Evolutionary conservation across 169 alveolate species (phyloP).

Genomic region (Eimeria acervulina): DNA sequence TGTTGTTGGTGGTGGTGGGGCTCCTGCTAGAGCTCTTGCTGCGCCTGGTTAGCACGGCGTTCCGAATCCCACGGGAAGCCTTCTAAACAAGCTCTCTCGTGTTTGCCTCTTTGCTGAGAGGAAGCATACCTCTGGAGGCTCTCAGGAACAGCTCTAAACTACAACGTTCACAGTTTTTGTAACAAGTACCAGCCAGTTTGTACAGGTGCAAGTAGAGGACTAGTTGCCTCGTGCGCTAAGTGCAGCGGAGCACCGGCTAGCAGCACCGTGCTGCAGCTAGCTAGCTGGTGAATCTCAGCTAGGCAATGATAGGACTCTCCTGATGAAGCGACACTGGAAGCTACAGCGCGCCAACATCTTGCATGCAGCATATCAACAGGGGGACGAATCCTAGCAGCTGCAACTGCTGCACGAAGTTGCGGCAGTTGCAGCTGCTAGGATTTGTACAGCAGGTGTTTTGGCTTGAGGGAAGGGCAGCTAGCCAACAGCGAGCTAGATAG

Average conservation of each 20-base stretch:
- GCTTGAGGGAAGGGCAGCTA: too few relatives aligned
- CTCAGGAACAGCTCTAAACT: not conserved
- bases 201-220: not conserved
- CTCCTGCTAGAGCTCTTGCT: too few relatives aligned
- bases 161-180: not conserved
- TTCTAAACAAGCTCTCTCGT: not conserved
- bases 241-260: not conserved
- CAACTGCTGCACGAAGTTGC: not conserved
- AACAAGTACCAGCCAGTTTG: not conserved
- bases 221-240: not conserved
- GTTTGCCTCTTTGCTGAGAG: not conserved
- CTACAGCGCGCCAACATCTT: not conserved
- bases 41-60: not conserved
- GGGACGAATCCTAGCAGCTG: not conserved
- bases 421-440: not conserved
- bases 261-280: not conserved
- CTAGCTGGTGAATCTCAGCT: conserved; percentile 5
- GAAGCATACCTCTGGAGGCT: not conserved
- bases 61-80: not conserved
- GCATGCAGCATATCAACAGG: not conserved
- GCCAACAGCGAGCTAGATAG: too few relatives aligned
- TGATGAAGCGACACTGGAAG: not conserved
- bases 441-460: too few relatives aligned
- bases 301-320: not conserved
- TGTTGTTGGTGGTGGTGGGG: too few relatives aligned